Percentiles rank a stretch among this genome's conserved stretches.
These are phyloP conservation scores for Pseudozyma flocculosa DNA, from an alignment of 1,284 basidiomycete genomes.

Conservation along the genomic window DNA sequence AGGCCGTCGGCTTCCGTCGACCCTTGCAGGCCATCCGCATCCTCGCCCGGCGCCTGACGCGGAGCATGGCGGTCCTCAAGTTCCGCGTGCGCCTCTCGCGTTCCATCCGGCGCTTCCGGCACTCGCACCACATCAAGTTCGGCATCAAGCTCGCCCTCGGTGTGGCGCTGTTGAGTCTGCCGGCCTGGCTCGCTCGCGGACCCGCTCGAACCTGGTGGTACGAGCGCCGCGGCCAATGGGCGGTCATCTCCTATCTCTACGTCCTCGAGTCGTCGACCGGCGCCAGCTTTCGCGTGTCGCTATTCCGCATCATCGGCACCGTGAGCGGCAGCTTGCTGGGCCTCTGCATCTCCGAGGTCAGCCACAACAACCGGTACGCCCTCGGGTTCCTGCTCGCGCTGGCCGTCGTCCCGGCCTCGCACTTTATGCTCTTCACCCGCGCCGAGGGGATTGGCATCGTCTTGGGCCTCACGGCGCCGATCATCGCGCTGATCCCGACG, in stretches of 20 bases:
- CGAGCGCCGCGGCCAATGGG: constrained; percentile 59
- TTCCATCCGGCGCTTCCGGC: constrained; percentile 38
- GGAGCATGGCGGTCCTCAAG: constrained; percentile 7
- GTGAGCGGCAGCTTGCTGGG: constrained; percentile 60
- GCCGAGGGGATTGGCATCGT: constrained; percentile 59
- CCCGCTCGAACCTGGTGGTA: constrained; percentile 58
- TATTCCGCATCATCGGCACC: constrained; percentile 60
- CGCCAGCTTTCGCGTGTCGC: constrained; percentile 60
- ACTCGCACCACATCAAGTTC: constrained; percentile 60
- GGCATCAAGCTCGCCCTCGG: constrained; percentile 60
- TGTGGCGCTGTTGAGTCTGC: constrained; percentile 59
- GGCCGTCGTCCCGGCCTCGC: constrained; percentile 58
- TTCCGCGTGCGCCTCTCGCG: constrained; percentile 27
- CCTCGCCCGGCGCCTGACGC: background rate
- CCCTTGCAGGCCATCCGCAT: background rate
- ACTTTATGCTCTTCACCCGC: constrained; percentile 57
- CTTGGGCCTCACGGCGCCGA: constrained; percentile 52
- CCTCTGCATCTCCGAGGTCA: constrained; percentile 59
- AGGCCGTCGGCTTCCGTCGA: background rate
- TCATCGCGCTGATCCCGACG: constrained; percentile 60
- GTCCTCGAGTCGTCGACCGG: constrained; percentile 62
- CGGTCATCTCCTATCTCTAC: constrained; percentile 58
- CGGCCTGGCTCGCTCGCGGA: constrained; percentile 54
- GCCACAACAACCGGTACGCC: constrained; percentile 60
- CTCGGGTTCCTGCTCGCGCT: constrained; percentile 59